Conservation (phyloP, 1,284 basidiomycete species). For the Pseudozyma pruni region DNA sequence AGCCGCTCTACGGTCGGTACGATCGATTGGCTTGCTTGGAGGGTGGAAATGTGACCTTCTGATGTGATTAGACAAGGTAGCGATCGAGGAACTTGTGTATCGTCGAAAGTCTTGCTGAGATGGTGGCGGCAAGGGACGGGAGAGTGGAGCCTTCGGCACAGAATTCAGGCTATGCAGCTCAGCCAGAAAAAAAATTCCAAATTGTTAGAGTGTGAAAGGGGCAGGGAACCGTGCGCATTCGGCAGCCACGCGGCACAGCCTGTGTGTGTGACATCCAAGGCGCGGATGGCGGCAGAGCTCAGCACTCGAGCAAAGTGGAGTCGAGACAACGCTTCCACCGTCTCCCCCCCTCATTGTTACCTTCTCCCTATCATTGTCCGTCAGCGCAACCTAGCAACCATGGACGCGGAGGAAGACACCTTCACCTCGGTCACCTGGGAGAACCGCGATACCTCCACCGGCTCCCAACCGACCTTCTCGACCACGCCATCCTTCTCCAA, state of each 20-base stretch:
- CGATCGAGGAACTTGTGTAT: too few relatives aligned
- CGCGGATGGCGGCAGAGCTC: not conserved
- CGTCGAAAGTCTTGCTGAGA: too few relatives aligned
- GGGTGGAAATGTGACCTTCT: too few relatives aligned
- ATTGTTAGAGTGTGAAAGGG: constrained; percentile 6
- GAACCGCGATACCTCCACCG: constrained; percentile 26
- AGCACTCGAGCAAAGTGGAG: constrained; percentile 12
- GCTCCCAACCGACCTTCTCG: constrained; percentile 38
- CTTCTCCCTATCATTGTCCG: not conserved
- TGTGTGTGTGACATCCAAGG: not conserved
- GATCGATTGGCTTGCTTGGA: too few relatives aligned
- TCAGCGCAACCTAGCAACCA: not conserved
- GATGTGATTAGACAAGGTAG: not conserved
- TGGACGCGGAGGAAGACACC: constrained; percentile 55
- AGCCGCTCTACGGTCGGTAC: too few relatives aligned
- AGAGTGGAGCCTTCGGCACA: constrained; percentile 2
- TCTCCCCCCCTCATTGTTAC: not conserved
- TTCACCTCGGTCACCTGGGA: constrained; percentile 65
- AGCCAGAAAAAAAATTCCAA: not conserved
- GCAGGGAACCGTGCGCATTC: constrained; percentile 24
- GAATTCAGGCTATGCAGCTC: constrained; percentile 15
- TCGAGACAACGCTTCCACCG: not conserved
- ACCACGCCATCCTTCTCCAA: constrained; percentile 20
- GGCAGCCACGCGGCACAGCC: constrained; percentile 6
- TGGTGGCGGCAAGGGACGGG: constrained; percentile 7